Conservation (phyloP, 2,329 filamentous ascomycete genomes). For the Mycosphaerella arachidis region DNA sequence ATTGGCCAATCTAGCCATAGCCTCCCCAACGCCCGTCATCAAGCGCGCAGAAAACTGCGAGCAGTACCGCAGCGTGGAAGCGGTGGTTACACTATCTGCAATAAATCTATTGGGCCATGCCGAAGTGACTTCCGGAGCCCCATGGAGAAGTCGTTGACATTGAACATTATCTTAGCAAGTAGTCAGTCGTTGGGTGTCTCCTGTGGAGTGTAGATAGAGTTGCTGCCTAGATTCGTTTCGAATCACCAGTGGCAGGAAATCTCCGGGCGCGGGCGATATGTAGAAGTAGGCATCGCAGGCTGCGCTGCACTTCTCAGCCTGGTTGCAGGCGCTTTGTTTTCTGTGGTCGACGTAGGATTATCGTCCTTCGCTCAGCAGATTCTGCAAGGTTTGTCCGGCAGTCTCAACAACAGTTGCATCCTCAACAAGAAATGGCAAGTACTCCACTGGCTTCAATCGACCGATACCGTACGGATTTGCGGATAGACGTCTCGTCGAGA, state of each 20-base stretch:
- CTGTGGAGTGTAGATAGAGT: conserved; percentile 46
- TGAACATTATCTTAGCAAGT: conserved; percentile 49
- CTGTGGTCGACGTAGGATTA: conserved; percentile 45
- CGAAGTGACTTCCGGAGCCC: conserved; percentile 39
- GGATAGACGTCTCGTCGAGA: conserved; percentile 48
- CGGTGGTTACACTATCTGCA: conserved; percentile 35
- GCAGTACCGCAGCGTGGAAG: conserved; percentile 29
- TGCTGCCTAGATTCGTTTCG: conserved; percentile 39
- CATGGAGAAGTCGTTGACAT: conserved; percentile 47
- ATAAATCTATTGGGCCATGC: conserved; percentile 44
- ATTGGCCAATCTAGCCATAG: background rate
- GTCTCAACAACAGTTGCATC: conserved; percentile 30
- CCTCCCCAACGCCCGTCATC: background rate
- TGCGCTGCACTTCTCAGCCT: conserved; percentile 34
- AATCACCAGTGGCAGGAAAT: conserved; percentile 49
- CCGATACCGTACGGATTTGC: conserved; percentile 39
- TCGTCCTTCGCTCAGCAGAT: conserved; percentile 35
- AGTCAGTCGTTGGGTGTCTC: conserved; percentile 47
- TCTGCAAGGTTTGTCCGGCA: conserved; percentile 30
- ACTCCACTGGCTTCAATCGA: conserved; percentile 29
- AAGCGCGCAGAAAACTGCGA: conserved; percentile 26
- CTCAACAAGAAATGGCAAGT: conserved; percentile 40
- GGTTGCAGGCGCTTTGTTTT: conserved; percentile 31
- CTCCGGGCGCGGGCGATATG: conserved; percentile 36
- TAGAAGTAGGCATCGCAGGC: conserved; percentile 48